These are phyloP conservation scores for Eucalyptus caleyi DNA, from an alignment of 345 rosid genomes.

Conservation along the genomic window DNA sequence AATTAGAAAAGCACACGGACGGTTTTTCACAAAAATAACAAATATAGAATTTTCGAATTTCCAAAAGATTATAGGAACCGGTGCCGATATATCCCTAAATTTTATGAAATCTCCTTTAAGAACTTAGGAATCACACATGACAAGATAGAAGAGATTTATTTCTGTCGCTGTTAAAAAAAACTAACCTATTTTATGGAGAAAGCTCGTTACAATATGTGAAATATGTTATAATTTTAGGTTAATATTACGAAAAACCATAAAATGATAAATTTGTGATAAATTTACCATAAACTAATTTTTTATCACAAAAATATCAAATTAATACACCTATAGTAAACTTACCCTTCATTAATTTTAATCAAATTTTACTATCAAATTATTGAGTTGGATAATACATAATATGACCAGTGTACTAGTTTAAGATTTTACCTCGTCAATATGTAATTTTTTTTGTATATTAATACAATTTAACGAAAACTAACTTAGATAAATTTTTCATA, in stretches of 20 bases:
- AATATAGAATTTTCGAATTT: not conserved
- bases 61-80: not conserved
- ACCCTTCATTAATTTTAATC: no score
- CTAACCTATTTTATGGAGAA: not conserved
- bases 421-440: no score
- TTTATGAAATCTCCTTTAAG: not conserved
- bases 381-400: fast-evolving
- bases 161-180: not conserved
- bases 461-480: no score
- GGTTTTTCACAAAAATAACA: not conserved
- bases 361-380: no score
- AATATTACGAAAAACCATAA: no score
- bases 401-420: fast-evolving
- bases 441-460: no score
- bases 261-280: no score
- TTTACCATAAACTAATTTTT: no score
- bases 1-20: not conserved
- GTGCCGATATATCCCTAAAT: not conserved
- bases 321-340: no score
- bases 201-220: not conserved
- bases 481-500: no score
- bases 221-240: not conserved
- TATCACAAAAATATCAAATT: no score
- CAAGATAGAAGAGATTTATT: not conserved
- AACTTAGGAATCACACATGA: not conserved